phyloP scores from a whole-genome alignment of 176 grass and related monocot species.

The Paspalum vaginatum region DNA sequence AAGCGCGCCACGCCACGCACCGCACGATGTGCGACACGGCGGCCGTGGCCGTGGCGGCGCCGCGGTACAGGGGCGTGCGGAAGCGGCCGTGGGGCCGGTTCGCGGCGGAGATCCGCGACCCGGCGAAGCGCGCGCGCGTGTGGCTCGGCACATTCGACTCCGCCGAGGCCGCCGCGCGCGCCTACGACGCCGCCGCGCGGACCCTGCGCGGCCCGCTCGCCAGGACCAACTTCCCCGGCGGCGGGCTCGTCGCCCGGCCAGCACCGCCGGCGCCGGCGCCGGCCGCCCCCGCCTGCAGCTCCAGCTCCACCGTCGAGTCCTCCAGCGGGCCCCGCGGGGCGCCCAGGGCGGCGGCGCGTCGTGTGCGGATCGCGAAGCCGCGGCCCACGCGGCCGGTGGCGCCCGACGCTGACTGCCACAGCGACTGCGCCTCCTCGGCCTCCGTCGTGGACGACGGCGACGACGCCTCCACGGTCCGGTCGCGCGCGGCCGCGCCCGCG shows the following conservation, averaged over 20 bases:
- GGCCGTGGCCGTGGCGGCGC: conserved; percentile 29
- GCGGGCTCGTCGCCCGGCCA: neutral
- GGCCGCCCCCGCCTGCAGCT: conserved; percentile 46
- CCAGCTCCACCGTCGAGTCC: conserved; percentile 58
- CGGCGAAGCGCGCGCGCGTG: conserved; percentile 56
- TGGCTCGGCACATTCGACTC: conserved; percentile 73
- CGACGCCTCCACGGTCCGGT: conserved; percentile 40
- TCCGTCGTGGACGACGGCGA: conserved; percentile 57
- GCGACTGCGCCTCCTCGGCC: conserved; percentile 65
- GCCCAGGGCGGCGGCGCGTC: neutral
- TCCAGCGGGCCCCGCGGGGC: conserved; percentile 37
- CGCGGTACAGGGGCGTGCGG: conserved; percentile 64
- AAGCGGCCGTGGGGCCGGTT: conserved; percentile 90
- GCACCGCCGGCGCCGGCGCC: no score
- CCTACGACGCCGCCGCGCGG: conserved; percentile 64
- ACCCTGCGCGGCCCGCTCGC: conserved; percentile 53
- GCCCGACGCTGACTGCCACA: conserved; percentile 40
- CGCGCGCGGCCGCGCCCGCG: neutral
- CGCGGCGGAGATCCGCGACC: conserved; percentile 90
- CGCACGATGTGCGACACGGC: conserved; percentile 30
- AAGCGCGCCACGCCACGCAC: no score
- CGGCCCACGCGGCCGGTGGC: neutral
- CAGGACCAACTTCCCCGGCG: conserved; percentile 47
- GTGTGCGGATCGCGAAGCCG: neutral
- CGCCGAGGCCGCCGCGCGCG: conserved; percentile 71